Conservation (phyloP, 1,284 basidiomycete species). For the Laetiporus sulphureus region DNA sequence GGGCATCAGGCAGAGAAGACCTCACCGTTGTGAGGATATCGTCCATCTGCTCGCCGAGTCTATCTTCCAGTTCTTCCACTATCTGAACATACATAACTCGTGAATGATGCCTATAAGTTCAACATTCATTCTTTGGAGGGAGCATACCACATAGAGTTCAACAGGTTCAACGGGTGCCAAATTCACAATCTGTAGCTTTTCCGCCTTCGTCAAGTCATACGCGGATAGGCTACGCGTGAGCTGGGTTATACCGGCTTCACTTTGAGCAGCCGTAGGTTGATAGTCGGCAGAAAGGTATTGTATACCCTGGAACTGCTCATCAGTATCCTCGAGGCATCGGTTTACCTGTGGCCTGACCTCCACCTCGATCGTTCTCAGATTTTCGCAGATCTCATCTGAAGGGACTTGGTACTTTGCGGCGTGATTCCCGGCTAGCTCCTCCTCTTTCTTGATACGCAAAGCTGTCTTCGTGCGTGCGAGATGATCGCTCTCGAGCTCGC, state of each 20-base stretch:
- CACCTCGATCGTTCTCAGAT: conserved; percentile 83
- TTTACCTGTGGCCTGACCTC: conserved; percentile 48
- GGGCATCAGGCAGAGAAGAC: conserved; percentile 33
- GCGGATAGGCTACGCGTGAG: conserved; percentile 64
- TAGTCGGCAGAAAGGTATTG: conserved; percentile 73
- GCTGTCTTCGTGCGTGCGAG: conserved; percentile 57
- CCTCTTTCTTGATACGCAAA: conserved; percentile 65
- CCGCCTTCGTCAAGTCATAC: conserved; percentile 80
- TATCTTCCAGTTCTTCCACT: conserved; percentile 84
- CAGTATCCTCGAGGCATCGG: conserved; percentile 2
- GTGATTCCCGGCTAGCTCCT: conserved; percentile 38
- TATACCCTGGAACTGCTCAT: conserved; percentile 62
- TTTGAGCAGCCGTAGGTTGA: conserved; percentile 66
- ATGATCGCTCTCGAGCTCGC: conserved; percentile 70
- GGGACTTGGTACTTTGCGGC: conserved; percentile 20
- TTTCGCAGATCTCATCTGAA: conserved; percentile 59
- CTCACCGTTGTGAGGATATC: conserved; percentile 60
- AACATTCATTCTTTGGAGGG: too few relatives aligned
- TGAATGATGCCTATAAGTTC: too few relatives aligned
- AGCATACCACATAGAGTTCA: conserved; percentile 83
- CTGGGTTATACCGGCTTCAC: conserved; percentile 52
- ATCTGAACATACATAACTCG: too few relatives aligned
- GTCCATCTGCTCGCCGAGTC: conserved; percentile 68
- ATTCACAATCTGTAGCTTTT: conserved; percentile 89
- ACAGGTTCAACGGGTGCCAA: conserved; percentile 78